phyloP scores from a whole-genome alignment of 345 rosid genomes.

The Diplotaxis tenuifolia region DNA sequence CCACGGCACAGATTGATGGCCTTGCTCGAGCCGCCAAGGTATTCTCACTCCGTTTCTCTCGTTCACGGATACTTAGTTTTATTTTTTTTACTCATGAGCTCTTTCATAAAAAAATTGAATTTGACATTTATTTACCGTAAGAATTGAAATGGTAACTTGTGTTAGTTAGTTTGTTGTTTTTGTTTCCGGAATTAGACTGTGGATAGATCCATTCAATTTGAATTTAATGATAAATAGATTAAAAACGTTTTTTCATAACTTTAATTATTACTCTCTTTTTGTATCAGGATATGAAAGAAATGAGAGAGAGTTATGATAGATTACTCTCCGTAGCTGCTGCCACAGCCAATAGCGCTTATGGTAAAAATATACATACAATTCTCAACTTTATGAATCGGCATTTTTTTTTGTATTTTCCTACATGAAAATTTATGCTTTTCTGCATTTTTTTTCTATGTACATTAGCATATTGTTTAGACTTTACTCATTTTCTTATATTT shows the following conservation, averaged over 20 bases:
- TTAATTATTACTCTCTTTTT: background rate
- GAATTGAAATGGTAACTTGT: background rate
- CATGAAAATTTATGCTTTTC: too few relatives aligned
- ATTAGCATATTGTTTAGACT: background rate
- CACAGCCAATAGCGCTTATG: constrained; percentile 89
- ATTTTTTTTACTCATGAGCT: too few relatives aligned
- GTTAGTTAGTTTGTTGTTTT: background rate
- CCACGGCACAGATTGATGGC: constrained; percentile 62
- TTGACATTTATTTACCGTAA: too few relatives aligned
- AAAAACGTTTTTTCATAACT: background rate
- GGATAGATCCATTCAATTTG: too few relatives aligned
- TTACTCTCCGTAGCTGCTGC: constrained; percentile 91
- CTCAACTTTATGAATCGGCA: too few relatives aligned
- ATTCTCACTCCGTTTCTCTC: too few relatives aligned
- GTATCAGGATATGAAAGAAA: constrained; percentile 78
- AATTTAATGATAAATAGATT: too few relatives aligned
- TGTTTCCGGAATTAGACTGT: too few relatives aligned
- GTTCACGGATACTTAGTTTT: too few relatives aligned
- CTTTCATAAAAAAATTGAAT: too few relatives aligned
- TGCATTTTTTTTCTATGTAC: too few relatives aligned
- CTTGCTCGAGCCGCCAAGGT: constrained; percentile 83
- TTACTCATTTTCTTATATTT: background rate
- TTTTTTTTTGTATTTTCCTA: too few relatives aligned
- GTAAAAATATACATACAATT: constrained; percentile 39
- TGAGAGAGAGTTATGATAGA: constrained; percentile 89